Base-by-base conservation (phyloP, 1,284 basidiomycete species). In the Cystobasidiaceae sp. region DNA sequence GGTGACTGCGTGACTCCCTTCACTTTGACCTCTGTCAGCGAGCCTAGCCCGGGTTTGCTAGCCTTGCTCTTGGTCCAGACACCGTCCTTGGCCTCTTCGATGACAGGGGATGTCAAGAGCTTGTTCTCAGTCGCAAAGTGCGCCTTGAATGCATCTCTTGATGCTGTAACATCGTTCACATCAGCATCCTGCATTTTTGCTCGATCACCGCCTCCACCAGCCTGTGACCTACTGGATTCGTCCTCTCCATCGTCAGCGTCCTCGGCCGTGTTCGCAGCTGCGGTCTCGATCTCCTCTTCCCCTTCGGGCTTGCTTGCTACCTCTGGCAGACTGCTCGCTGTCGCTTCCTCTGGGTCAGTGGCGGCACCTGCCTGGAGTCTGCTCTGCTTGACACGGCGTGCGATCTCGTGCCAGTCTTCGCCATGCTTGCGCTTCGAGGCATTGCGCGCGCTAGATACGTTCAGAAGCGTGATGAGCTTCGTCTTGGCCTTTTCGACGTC, bases 381-480 rank as follows among this genome's bases (percentile, higher is more conserved):
- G 68, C 70, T 78, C 62, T 62, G 76, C 71, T 23, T 70, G 46
- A 58, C 72, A 82, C 79, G 61, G 81, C 77, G 61, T 77, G 70
- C 64, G 61, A 50, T 79, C 76, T 68, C 81, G 77, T 74, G 85
- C 84, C 33, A 82, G 77, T 71, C 87, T 88, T 44, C 79, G 79
- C 7, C 73, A 61, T 75, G 75, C 48, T 71, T 72, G 9, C 77
- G 75, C 46, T 74, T 80, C 30, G 80, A 84, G 0, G 92, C 89
- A 52, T 89, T 90, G 21, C 67, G 68, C 8, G 69, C 73, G 9
- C 63, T 19, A 27, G 69, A 61, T 1, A 97, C 90, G 77, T 99
- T 98, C 28, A 98, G 82, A 1, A 98, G 83, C 0, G 96, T 98
- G 41, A 97, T 79, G 1, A 98, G 85, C 68, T 86, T 86, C 68